phyloP scores from a whole-genome alignment of 805 yeast genomes.

The Vanderwaltozyma verrucispora region DNA sequence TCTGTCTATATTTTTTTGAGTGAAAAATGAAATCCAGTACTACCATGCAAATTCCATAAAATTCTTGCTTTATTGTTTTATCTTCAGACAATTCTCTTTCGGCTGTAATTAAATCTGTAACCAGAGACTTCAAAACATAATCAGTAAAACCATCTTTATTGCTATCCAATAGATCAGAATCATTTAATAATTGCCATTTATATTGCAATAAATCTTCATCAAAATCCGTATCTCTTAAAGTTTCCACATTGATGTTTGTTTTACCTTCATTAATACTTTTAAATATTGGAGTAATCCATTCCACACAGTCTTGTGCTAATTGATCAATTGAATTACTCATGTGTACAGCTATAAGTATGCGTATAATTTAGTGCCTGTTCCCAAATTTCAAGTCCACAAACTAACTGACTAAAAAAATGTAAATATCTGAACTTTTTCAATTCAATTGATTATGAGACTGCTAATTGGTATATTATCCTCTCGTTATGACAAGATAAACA shows the following conservation, averaged over 20 bases:
- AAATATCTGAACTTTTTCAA: too few relatives aligned
- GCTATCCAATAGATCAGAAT: neutral
- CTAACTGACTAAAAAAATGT: too few relatives aligned
- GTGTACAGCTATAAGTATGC: too few relatives aligned
- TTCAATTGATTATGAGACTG: too few relatives aligned
- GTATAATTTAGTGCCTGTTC: too few relatives aligned
- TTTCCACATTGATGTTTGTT: neutral
- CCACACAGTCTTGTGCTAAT: neutral
- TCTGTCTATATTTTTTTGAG: conserved; percentile 10
- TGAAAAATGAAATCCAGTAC: conserved; percentile 21
- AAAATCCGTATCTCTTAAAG: neutral
- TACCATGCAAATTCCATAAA: conserved; percentile 7
- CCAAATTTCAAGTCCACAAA: too few relatives aligned
- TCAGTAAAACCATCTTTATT: conserved; percentile 6
- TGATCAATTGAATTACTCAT: neutral
- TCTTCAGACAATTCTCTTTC: conserved; percentile 1
- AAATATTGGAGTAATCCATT: neutral
- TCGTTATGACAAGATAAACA: too few relatives aligned
- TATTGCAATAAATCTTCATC: neutral
- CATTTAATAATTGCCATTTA: neutral
- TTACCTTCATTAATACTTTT: neutral
- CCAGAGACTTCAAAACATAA: conserved; percentile 5
- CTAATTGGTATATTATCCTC: too few relatives aligned
- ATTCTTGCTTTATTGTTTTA: neutral
- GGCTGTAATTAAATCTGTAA: conserved; percentile 5